Evolutionary conservation across 129 eudicot genomes (phyloP).

Genomic region (Chrysanthemum makinoi): DNA sequence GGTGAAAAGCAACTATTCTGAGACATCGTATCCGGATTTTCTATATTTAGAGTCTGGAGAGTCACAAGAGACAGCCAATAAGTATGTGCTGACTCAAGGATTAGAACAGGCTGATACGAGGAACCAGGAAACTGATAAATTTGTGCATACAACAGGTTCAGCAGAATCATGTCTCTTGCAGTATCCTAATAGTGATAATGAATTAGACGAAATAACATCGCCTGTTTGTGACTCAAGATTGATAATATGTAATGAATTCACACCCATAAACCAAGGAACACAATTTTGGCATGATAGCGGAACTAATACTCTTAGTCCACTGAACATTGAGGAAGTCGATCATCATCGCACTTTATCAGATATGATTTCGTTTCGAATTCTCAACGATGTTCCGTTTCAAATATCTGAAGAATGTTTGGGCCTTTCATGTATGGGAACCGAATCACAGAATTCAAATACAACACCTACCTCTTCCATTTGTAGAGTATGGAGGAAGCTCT

Average conservation of each 20-base stretch:
- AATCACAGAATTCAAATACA: constrained; percentile 23
- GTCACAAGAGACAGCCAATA: constrained; percentile 23
- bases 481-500: constrained; percentile 27
- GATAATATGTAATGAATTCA: constrained; percentile 10
- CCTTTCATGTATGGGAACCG: constrained; percentile 31
- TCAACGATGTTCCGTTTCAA: constrained; percentile 11
- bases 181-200: constrained; percentile 20
- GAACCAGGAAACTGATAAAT: constrained; percentile 13
- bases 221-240: constrained; percentile 21
- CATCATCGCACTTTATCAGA: constrained; percentile 41
- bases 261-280: constrained; percentile 14
- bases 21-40: constrained; percentile 28
- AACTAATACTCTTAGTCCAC: constrained; percentile 12
- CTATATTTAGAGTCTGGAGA: constrained; percentile 33
- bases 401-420: constrained; percentile 25
- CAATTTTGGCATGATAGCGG: constrained; percentile 6
- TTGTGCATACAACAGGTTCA: constrained; percentile 19
- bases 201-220: constrained; percentile 12
- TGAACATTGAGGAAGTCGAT: constrained; percentile 27
- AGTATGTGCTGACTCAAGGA: not conserved
- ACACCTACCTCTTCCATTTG: not conserved
- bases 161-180: constrained; percentile 20
- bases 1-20: constrained; percentile 40
- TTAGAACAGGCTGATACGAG: not conserved
- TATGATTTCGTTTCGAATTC: constrained; percentile 28